Evolutionary conservation across 2,329 filamentous ascomycete species (phyloP), one percentile per base, ranked within the genome.

Genomic region (Helicocarpus griseus): DNA sequence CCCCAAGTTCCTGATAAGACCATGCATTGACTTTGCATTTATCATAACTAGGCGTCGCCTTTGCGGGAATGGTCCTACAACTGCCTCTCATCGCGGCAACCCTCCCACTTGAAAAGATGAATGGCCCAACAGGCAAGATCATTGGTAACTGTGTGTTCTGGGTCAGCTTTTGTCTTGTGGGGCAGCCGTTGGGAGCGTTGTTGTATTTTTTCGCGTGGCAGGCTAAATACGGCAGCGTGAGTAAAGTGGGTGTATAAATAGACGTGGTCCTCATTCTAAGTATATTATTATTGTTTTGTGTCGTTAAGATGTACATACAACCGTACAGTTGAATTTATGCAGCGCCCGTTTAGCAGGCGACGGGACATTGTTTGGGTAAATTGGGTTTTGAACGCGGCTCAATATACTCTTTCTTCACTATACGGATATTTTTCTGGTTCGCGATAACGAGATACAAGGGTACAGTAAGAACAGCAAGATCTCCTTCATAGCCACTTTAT

Each of bases 191-290:
- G 60, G 93, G 89, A 1, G 90, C 89, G 0, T 73, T 98, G 54
- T 77, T 95, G 66, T 98, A 98, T 68, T 98, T 96, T 68, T 97
- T 97, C 66, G 90, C 90, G 1, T 98, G 93, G 91, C 91, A 97
- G 71, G 89, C 89, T 51, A 97, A 97, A 73, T 96, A 95, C 65
- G 93, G 93, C 11, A 89, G 85, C 61, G 85, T 90, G 21, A 87
- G 73, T 57, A 65, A 63, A 45, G 60, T 63, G 56, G 28, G 54
- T 5, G 40, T 44, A 39, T 62, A 51, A 24, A 51, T 14, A 38
- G n/a, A 29, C 13, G 11, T 40, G 17, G 8, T 40, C 19, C 38
- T 36, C 28, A 17, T 46, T 22, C 4, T 46, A 29, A 8, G n/a
- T 51, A 49, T 49, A 51, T 50, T n/a, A 22, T 35, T 35, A 33